Evolutionary conservation across 345 rosid species (phyloP).

Genomic region (Sisymbrium irio): DNA sequence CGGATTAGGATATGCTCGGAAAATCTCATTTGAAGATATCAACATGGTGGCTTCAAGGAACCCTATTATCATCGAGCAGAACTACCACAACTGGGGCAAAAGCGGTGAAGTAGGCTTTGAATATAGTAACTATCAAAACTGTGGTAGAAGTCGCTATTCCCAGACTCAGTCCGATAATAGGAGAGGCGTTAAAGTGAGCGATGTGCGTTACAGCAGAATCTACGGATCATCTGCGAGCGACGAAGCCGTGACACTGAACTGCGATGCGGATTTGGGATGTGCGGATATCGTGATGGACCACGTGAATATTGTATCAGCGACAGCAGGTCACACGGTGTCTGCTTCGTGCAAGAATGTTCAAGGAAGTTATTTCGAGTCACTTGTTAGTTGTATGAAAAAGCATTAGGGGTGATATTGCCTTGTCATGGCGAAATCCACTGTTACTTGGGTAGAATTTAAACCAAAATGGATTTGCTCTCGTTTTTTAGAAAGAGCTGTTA

Average conservation of each 20-base stretch:
- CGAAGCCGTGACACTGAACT: constrained; percentile 34
- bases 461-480: not conserved
- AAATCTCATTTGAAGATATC: constrained; percentile 39
- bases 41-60: constrained; percentile 17
- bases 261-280: constrained; percentile 36
- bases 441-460: not conserved
- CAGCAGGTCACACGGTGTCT: constrained; percentile 6
- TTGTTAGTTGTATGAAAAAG: not conserved
- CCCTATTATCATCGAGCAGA: constrained; percentile 49
- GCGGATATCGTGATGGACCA: constrained; percentile 27
- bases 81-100: constrained; percentile 3
- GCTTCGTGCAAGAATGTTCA: constrained; percentile 37
- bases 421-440: not conserved
- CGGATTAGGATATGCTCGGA: constrained; percentile 43
- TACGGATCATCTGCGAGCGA: constrained; percentile 35
- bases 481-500: not conserved
- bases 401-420: not conserved
- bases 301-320: constrained; percentile 23
- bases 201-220: constrained; percentile 33
- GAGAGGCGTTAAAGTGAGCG: constrained; percentile 36
- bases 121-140: not conserved
- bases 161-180: not conserved
- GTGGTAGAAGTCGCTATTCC: not conserved
- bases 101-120: not conserved
- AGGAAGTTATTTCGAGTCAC: constrained; percentile 4